Evolutionary conservation across 2,329 filamentous ascomycete species (phyloP).

Genomic region (Ilyonectria mors-panacis): DNA sequence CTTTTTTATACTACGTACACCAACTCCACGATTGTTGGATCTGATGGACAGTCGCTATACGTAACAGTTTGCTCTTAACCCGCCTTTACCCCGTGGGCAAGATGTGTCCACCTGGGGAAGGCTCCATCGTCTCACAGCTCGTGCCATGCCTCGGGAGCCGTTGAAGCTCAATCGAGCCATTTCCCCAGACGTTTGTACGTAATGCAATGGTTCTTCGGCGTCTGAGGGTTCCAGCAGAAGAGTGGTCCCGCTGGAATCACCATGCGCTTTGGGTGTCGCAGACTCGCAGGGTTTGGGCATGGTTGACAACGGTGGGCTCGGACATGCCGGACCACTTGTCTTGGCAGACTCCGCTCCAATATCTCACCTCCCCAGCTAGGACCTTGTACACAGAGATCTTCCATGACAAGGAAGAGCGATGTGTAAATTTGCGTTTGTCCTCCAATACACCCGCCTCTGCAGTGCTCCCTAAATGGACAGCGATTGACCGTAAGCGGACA

Average conservation of each 20-base stretch:
- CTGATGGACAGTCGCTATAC: slow-evolving; percentile 40
- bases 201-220: slow-evolving; percentile 36
- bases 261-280: slow-evolving; percentile 28
- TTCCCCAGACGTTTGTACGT: slow-evolving; percentile 45
- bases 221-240: slow-evolving; percentile 17
- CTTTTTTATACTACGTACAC: slow-evolving; percentile 28
- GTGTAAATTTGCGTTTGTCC: slow-evolving; percentile 15
- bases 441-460: background rate
- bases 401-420: slow-evolving; percentile 5
- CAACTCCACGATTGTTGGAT: slow-evolving; percentile 41
- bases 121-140: slow-evolving; percentile 39
- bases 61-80: slow-evolving; percentile 43
- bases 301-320: slow-evolving; percentile 35
- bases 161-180: slow-evolving; percentile 29
- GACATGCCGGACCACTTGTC: slow-evolving; percentile 43
- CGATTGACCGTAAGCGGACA: background rate
- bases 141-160: slow-evolving; percentile 24
- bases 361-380: slow-evolving; percentile 22
- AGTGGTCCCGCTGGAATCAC: slow-evolving; percentile 38
- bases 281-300: slow-evolving; percentile 29
- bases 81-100: slow-evolving; percentile 45
- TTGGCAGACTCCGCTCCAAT: slow-evolving; percentile 37
- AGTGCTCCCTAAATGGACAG: background rate
- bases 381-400: slow-evolving; percentile 23
- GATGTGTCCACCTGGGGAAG: slow-evolving; percentile 43